These are phyloP conservation scores for Arthrobotrys conoides DNA, from an alignment of 2,329 filamentous ascomycete species.

Conservation along the genomic window DNA sequence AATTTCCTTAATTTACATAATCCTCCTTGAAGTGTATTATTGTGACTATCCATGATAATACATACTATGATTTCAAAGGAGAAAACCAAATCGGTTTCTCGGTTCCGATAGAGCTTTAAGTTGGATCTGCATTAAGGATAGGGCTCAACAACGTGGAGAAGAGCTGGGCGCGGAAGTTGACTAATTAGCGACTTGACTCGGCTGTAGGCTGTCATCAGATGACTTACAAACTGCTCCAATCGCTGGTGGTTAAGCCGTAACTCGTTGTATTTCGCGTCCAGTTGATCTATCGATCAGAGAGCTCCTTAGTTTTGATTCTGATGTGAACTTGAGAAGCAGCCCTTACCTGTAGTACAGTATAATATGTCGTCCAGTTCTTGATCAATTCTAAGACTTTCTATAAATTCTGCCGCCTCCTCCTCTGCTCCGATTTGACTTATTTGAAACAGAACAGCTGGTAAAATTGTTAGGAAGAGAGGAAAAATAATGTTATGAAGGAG, in stretches of 20 bases:
- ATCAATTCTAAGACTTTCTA: conserved; percentile 20
- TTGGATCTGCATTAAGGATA: conserved; percentile 26
- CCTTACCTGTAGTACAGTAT: conserved; percentile 40
- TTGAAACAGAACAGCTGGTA: conserved; percentile 37
- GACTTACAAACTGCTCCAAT: conserved; percentile 40
- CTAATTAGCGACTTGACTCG: conserved; percentile 5
- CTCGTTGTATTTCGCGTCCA: conserved; percentile 35
- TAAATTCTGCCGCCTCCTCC: conserved; percentile 17
- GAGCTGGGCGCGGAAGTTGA: conserved; percentile 29
- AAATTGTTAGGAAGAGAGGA: conserved; percentile 28
- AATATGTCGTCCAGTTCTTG: conserved; percentile 22
- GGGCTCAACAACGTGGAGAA: conserved; percentile 29
- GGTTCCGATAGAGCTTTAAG: conserved; percentile 6
- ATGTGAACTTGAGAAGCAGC: conserved; percentile 1
- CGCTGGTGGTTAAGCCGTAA: conserved; percentile 4
- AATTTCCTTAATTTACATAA: no score
- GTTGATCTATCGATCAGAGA: conserved; percentile 30
- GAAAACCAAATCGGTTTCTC: conserved; percentile 16
- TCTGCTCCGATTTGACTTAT: conserved; percentile 43
- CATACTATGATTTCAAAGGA: no score
- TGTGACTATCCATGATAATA: no score
- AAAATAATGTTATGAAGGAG: neutral
- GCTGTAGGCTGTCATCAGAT: conserved; percentile 1
- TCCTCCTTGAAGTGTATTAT: no score
- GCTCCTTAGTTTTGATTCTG: conserved; percentile 13